phyloP scores from a whole-genome alignment of 148 eudicot genomes.

The Cornus suecica region DNA sequence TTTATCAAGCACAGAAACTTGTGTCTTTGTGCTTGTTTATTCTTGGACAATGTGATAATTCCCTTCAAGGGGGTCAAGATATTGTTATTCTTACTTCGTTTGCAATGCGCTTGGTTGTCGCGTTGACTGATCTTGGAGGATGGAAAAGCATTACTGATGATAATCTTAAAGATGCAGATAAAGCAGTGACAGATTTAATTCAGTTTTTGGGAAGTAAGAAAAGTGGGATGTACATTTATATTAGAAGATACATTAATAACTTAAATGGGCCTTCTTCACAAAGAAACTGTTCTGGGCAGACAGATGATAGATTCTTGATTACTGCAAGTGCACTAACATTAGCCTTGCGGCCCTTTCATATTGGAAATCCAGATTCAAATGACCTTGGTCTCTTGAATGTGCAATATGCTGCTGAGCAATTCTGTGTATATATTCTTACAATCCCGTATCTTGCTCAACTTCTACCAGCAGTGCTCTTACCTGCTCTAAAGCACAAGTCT shows the following conservation, averaged over 20 bases:
- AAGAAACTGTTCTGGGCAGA: constrained; percentile 23
- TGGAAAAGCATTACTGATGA: constrained; percentile 65
- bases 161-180: constrained; percentile 47
- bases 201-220: constrained; percentile 60
- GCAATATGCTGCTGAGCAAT: constrained; percentile 64
- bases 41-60: constrained; percentile 54
- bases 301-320: constrained; percentile 73
- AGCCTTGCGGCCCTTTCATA: constrained; percentile 75
- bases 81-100: constrained; percentile 50
- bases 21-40: constrained; percentile 63
- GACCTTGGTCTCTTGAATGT: constrained; percentile 27
- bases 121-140: constrained; percentile 67
- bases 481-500: constrained; percentile 78
- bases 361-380: constrained; percentile 24
- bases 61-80: constrained; percentile 34
- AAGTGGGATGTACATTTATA: constrained; percentile 59
- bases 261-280: constrained; percentile 45
- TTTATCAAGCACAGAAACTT: constrained; percentile 71
- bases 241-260: constrained; percentile 63
- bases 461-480: constrained; percentile 64
- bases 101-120: constrained; percentile 73
- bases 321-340: constrained; percentile 83
- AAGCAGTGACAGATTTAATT: constrained; percentile 54
- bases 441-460: constrained; percentile 85
- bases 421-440: constrained; percentile 63